phyloP scores from a whole-genome alignment of 73 alveolate genomes.

The Uronychia setigera region DNA sequence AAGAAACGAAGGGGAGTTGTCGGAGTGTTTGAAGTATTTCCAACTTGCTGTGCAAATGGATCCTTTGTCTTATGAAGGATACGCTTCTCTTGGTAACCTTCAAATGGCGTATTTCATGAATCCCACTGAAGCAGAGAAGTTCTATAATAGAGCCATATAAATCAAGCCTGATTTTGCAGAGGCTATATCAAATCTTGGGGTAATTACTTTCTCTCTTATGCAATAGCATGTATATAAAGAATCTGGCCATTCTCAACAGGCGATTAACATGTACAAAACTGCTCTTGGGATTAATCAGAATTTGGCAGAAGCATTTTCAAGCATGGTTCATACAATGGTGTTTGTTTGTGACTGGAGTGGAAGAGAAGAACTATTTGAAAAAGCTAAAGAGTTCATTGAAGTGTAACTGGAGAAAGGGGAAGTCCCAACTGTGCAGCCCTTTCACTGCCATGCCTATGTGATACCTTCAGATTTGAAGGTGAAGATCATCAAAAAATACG shows the following conservation, averaged over 20 bases:
- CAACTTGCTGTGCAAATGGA: constrained; percentile 27
- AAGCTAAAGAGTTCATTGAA: constrained; percentile 7
- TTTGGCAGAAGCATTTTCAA: constrained; percentile 39
- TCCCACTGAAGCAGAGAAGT: constrained; percentile 36
- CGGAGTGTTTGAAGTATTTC: constrained; percentile 17
- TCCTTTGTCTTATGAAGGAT: constrained; percentile 13
- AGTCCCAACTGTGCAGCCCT: constrained; percentile 60
- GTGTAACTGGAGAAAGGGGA: constrained; percentile 34
- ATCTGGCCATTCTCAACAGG: constrained; percentile 28
- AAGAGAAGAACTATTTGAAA: constrained; percentile 28
- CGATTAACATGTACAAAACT: constrained; percentile 32
- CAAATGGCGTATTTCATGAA: constrained; percentile 23
- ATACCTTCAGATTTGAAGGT: constrained; percentile 51
- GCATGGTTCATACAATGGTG: constrained; percentile 42
- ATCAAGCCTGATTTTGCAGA: constrained; percentile 36
- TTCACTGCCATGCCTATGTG: constrained; percentile 42
- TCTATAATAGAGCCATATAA: constrained; percentile 49
- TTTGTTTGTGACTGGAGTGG: constrained; percentile 63
- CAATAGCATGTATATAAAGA: constrained; percentile 16
- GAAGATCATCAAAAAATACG: constrained; percentile 42
- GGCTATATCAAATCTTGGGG: constrained; percentile 1
- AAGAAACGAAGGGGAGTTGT: constrained; percentile 15
- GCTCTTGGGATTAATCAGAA: constrained; percentile 19
- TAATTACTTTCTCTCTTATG: constrained; percentile 5
- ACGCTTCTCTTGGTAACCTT: constrained; percentile 35